A percentile compares a stretch with the other conserved stretches of the same genome.
These are phyloP conservation scores for Aspergillus sergii DNA, from an alignment of 2,329 filamentous ascomycete genomes.

Conservation along the genomic window DNA sequence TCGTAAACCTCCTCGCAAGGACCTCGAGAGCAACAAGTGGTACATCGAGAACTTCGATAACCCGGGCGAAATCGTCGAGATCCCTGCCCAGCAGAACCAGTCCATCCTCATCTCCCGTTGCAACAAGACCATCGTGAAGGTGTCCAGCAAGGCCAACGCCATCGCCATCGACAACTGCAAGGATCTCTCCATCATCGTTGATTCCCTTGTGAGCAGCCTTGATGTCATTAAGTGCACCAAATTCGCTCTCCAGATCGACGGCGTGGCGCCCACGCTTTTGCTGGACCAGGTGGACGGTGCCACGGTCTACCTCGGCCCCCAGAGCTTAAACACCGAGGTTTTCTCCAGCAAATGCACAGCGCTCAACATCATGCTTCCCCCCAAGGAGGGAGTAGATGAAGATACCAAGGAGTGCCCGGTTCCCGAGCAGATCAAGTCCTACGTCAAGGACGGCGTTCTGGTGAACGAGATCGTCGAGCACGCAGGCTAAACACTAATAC, in stretches of 20 bases:
- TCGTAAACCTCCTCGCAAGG: constrained; percentile 79
- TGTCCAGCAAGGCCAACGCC: constrained; percentile 95
- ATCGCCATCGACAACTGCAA: constrained; percentile 90
- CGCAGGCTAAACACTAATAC: constrained; percentile 63
- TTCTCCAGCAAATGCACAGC: constrained; percentile 86
- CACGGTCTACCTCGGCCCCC: constrained; percentile 80
- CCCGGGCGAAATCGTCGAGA: constrained; percentile 70
- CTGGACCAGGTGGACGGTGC: constrained; percentile 93
- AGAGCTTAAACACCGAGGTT: constrained; percentile 76
- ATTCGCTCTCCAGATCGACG: constrained; percentile 91
- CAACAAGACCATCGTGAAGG: constrained; percentile 84
- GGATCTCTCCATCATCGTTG: constrained; percentile 81
- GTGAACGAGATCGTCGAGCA: constrained; percentile 96
- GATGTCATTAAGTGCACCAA: constrained; percentile 95
- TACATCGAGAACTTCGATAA: constrained; percentile 92
- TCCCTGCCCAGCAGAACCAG: constrained; percentile 80
- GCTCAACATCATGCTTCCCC: constrained; percentile 83
- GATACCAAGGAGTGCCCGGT: constrained; percentile 87
- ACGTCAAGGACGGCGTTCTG: constrained; percentile 73
- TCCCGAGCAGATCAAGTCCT: constrained; percentile 87
- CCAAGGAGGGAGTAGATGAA: constrained; percentile 65
- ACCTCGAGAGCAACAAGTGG: constrained; percentile 91
- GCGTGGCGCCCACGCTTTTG: constrained; percentile 81
- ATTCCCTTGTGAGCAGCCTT: constrained; percentile 85
- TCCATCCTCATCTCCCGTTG: constrained; percentile 91